Percentiles rank a stretch among this genome's conserved stretches.
Evolutionary conservation across 176 grass and related monocot species (phyloP).

Genomic region (bread wheat (Triticum aestivum)): IWGSC_CS_RefSeq_v2.1 NC_057805.1:18621149-18621648

Average conservation of each 20-base stretch:
- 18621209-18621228: background rate
- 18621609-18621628: conserved; percentile 32
- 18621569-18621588: background rate
- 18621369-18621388: background rate
- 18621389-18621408: background rate
- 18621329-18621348: too few relatives aligned
- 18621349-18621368: background rate
- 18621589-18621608: conserved; percentile 25
- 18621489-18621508: background rate
- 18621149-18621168: background rate
- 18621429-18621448: background rate
- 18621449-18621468: background rate
- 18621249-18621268: too few relatives aligned
- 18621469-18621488: background rate
- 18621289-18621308: too few relatives aligned
- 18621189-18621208: background rate
- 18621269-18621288: too few relatives aligned
- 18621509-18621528: background rate
- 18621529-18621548: background rate
- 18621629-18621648: conserved; percentile 21
- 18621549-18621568: conserved; percentile 1
- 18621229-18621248: too few relatives aligned
- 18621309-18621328: too few relatives aligned
- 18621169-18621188: background rate
- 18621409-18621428: background rate